Base-by-base conservation (phyloP, 2,329 filamentous ascomycete genomes). In the Venturia pyrina region DNA sequence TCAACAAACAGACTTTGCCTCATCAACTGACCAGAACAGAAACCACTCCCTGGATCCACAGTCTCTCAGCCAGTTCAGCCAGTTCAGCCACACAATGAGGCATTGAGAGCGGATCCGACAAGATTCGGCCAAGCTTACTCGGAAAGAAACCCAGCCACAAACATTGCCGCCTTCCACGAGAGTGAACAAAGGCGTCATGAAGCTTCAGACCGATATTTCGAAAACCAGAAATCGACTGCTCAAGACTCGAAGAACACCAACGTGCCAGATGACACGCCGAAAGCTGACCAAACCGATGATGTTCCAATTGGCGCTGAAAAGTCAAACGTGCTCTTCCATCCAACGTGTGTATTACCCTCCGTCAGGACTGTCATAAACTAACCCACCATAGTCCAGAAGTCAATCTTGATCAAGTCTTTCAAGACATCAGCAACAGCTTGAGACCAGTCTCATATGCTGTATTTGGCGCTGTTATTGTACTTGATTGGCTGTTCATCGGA, bases 391-490 rank as follows among this genome's bases (percentile, higher is more conserved):
- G 48, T 10, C 48, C 48, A 53, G 21, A 59, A 3, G 53, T 59
- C 53, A 59, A 59, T n/a, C 53, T 59, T n/a, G 53, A 59, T 40
- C 53, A 37, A n/a, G 53, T 59, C 15, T 59, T 59, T 24, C 32
- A 59, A 34, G 32, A 7, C 32, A 59, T 59, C 32, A 59, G 13
- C 53, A 37, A 37, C 32, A 37, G 32, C 32, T 21, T 59, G 6
- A 34, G 32, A 15, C 53, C 34, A 37, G 53, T 59, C 19, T 59
- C 53, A 37, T 59, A 59, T 21, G 19, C 32, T n/a, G 53, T 59
- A 11, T 59, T 59, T 37, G 53, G 53, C 10, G 53, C 53, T 34
- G 37, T 59, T 8, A 32, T 59, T 28, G 7, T 28, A 21, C 24
- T 59, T 28, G 53, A 59, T n/a, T 59, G 28, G 53, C 53, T 59